Evolutionary conservation across 495 filamentous ascomycete genomes (phyloP).

Genomic region (Podospora pseudoanserina): DNA sequence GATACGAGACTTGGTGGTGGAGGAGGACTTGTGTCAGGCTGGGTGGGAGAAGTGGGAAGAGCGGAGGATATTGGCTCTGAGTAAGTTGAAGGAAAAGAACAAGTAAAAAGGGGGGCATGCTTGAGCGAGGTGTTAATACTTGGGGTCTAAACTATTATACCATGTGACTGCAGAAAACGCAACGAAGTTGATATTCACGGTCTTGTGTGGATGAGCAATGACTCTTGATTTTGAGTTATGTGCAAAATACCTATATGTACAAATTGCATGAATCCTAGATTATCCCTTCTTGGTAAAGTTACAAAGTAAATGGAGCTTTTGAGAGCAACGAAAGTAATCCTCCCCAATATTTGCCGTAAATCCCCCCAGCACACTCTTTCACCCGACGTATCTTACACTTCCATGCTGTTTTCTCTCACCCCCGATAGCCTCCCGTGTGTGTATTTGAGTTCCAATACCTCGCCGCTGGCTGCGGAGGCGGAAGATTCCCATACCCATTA

Average conservation of each 20-base stretch:
- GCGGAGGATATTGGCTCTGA: constrained; percentile 14
- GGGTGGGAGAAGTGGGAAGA: constrained; percentile 90
- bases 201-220: too few relatives aligned
- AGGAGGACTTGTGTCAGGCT: constrained; percentile 85
- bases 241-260: background rate
- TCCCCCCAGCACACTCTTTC: background rate
- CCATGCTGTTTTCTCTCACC: background rate
- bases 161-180: too few relatives aligned
- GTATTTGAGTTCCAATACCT: background rate
- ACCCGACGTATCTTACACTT: background rate
- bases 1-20: constrained; percentile 78
- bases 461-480: background rate
- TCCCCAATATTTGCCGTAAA: background rate
- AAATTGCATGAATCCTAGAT: background rate
- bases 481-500: background rate
- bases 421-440: background rate
- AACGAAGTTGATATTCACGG: too few relatives aligned
- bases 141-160: too few relatives aligned
- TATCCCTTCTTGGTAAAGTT: background rate
- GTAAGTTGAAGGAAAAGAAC: constrained; percentile 7
- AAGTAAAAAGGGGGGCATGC: background rate
- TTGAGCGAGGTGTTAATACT: background rate
- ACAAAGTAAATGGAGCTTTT: background rate
- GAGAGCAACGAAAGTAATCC: background rate
- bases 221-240: background rate